Conservation (phyloP, 2,329 filamentous ascomycete genomes). For the Amauroascus niger region DNA sequence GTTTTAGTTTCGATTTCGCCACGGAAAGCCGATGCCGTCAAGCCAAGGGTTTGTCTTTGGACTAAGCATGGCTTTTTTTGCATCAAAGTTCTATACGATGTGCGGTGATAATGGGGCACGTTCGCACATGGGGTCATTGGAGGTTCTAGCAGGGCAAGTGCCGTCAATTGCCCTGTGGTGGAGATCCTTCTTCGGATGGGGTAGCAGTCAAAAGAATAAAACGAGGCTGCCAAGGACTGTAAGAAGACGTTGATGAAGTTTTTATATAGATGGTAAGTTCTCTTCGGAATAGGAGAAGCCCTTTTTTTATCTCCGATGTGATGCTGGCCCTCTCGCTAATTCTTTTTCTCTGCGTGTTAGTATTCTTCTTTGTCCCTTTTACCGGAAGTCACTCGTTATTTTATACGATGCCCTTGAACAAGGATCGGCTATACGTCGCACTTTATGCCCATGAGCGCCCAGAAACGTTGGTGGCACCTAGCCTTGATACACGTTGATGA, state of each 20-base stretch:
- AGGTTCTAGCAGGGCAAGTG: not conserved
- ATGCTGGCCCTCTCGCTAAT: not conserved
- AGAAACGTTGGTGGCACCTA: not conserved
- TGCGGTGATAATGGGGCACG: not conserved
- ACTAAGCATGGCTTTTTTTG: not conserved
- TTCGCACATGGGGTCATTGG: not conserved
- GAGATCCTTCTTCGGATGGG: not conserved
- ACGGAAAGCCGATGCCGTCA: not conserved
- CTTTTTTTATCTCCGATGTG: not conserved
- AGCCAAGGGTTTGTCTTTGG: not conserved
- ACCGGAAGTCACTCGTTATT: not conserved
- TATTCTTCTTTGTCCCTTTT: not conserved
- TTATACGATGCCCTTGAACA: slow-evolving; percentile 4
- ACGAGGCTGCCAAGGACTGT: not conserved
- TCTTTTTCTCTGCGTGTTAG: not conserved
- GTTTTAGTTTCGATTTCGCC: not conserved
- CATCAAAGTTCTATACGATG: too few relatives aligned
- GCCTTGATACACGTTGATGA: not conserved
- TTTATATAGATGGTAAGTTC: not conserved
- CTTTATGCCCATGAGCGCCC: slow-evolving; percentile 24
- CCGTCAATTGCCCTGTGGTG: not conserved
- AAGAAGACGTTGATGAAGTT: not conserved
- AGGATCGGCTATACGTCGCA: slow-evolving; percentile 28
- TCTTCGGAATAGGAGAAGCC: not conserved
- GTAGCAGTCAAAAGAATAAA: not conserved